These are phyloP conservation scores for Recurvomyces mirabilis DNA, from an alignment of 495 filamentous ascomycete genomes.

Conservation along the genomic window DNA sequence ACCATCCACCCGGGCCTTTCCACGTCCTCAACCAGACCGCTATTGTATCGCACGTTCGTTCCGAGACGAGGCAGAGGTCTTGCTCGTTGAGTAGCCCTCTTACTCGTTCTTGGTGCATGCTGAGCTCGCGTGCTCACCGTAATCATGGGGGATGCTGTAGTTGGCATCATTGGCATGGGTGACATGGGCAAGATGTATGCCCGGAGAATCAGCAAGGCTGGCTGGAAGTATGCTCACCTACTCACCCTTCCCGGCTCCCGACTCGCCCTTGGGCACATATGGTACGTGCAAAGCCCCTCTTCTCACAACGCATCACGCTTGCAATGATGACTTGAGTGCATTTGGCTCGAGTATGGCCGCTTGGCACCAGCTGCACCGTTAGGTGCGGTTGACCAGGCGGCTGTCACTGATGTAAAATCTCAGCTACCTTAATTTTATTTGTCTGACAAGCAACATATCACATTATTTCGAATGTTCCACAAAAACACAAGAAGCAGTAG, in stretches of 20 bases:
- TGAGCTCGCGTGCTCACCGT: neutral
- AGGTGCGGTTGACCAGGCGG: conserved; percentile 18
- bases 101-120: no score
- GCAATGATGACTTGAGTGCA: conserved; percentile 99
- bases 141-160: conserved; percentile 25
- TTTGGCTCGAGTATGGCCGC: conserved; percentile 95
- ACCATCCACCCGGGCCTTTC: no score
- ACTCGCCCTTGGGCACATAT: neutral
- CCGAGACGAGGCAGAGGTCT: no score
- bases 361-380: conserved; percentile 10
- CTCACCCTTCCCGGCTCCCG: conserved; percentile 3
- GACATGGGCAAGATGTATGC: conserved; percentile 99
- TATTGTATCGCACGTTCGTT: no score
- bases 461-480: neutral
- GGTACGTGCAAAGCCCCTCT: conserved; percentile 9
- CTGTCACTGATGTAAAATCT: conserved; percentile 91
- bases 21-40: no score
- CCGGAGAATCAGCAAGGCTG: conserved; percentile 68
- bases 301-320: conserved; percentile 24
- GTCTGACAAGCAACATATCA: conserved; percentile 53
- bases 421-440: conserved; percentile 83
- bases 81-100: no score
- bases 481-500: no score
- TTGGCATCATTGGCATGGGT: conserved; percentile 97
- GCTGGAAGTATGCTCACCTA: conserved; percentile 70